These are phyloP conservation scores for Wickerhamomyces sp. DNA, from an alignment of 1,139 yeast species.

Conservation along the genomic window DNA sequence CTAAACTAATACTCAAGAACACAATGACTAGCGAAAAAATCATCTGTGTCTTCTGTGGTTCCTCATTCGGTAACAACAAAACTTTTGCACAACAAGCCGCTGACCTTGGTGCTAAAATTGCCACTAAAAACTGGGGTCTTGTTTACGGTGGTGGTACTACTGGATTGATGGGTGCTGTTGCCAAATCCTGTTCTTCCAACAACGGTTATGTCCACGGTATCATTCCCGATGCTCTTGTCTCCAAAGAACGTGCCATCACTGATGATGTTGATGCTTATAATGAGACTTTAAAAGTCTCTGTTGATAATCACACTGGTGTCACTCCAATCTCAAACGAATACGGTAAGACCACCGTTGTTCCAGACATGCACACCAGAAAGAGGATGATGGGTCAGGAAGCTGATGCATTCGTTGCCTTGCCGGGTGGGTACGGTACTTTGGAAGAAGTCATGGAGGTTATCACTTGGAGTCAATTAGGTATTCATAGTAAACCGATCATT, in stretches of 20 bases:
- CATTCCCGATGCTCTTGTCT: constrained; percentile 76
- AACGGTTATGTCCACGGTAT: constrained; percentile 83
- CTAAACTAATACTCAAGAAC: background rate
- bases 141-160: constrained; percentile 88
- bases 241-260: constrained; percentile 56
- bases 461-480: constrained; percentile 87
- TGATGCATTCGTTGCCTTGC: constrained; percentile 84
- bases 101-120: constrained; percentile 54
- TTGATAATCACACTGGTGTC: constrained; percentile 46
- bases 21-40: constrained; percentile 30
- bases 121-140: constrained; percentile 61
- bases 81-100: constrained; percentile 49
- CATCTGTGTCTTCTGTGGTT: constrained; percentile 85
- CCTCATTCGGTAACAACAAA: constrained; percentile 61
- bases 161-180: constrained; percentile 83
- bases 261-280: constrained; percentile 42
- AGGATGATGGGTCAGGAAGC: constrained; percentile 82
- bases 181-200: constrained; percentile 59
- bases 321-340: constrained; percentile 66
- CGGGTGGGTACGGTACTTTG: constrained; percentile 89
- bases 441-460: constrained; percentile 89
- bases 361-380: constrained; percentile 89
- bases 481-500: constrained; percentile 77
- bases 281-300: constrained; percentile 37
- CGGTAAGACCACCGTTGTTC: constrained; percentile 77